phyloP scores from a whole-genome alignment of 805 yeast species.

The Kuraishia cidri region DNA sequence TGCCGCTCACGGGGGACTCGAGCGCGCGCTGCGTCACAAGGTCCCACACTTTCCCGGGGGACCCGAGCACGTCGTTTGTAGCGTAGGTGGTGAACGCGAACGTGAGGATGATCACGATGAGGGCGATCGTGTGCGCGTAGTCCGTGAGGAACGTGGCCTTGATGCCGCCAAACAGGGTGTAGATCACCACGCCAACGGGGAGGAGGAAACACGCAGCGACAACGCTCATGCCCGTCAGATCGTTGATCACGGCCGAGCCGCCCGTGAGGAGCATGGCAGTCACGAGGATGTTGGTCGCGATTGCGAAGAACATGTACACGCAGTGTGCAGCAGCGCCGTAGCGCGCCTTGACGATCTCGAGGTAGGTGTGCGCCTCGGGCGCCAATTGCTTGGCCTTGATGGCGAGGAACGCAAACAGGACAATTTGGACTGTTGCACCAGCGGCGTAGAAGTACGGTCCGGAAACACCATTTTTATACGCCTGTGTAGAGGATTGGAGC shows the following conservation, averaged over 20 bases:
- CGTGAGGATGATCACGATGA: constrained; percentile 68
- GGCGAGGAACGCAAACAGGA: constrained; percentile 78
- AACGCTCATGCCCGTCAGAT: constrained; percentile 71
- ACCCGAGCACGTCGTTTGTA: constrained; percentile 60
- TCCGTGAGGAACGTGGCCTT: constrained; percentile 79
- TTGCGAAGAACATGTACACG: constrained; percentile 68
- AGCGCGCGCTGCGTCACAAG: constrained; percentile 51
- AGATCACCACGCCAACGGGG: constrained; percentile 72
- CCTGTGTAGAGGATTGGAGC: constrained; percentile 68
- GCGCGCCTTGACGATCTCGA: constrained; percentile 75
- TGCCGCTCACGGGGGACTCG: constrained; percentile 63
- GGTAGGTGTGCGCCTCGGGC: constrained; percentile 86
- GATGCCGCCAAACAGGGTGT: constrained; percentile 75
- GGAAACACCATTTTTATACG: constrained; percentile 67
- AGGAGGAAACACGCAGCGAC: constrained; percentile 77
- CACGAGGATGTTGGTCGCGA: constrained; percentile 82
- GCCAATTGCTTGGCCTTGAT: constrained; percentile 85
- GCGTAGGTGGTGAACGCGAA: constrained; percentile 79
- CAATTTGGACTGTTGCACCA: constrained; percentile 87
- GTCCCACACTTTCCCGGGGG: constrained; percentile 78
- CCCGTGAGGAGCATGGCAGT: constrained; percentile 91
- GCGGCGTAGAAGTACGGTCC: constrained; percentile 84
- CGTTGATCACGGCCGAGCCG: constrained; percentile 75
- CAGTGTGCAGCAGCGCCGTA: constrained; percentile 73
- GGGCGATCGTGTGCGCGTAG: constrained; percentile 72